Percentiles rank a stretch among this genome's conserved stretches.
phyloP scores from a whole-genome alignment of 306 rosid genomes.

The Inga leiocalycina region DNA sequence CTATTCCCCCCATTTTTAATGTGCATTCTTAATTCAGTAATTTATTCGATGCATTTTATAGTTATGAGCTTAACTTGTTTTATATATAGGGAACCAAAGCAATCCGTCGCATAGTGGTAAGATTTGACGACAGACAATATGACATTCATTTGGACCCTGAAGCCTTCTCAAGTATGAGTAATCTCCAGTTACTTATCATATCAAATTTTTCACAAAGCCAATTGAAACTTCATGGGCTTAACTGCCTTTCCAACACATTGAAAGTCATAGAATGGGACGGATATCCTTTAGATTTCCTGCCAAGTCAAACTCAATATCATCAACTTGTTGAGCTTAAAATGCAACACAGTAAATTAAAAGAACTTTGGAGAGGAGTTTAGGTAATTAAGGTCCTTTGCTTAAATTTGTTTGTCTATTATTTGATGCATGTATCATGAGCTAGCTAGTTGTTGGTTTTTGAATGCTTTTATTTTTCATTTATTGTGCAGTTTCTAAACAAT shows the following conservation, averaged over 20 bases:
- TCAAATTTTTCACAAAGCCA: neutral
- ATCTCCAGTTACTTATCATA: neutral
- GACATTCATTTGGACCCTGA: neutral
- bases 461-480: neutral
- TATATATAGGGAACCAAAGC: neutral
- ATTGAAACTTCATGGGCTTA: neutral
- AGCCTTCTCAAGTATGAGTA: neutral
- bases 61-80: neutral
- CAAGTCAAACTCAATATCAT: neutral
- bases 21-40: no score
- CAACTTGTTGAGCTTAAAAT: neutral
- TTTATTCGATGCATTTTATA: no score
- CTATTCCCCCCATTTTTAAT: no score
- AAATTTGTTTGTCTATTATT: neutral
- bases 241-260: neutral
- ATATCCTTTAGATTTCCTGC: neutral
- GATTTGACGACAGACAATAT: neutral
- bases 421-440: neutral
- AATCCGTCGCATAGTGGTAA: neutral
- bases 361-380: conserved; percentile 1
- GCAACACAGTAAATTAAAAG: neutral
- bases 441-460: neutral
- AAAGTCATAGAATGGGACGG: neutral
- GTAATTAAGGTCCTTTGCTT: neutral
- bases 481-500: neutral